Conservation (phyloP, 208 protist species). For the Leishmania guyanensis region DNA sequence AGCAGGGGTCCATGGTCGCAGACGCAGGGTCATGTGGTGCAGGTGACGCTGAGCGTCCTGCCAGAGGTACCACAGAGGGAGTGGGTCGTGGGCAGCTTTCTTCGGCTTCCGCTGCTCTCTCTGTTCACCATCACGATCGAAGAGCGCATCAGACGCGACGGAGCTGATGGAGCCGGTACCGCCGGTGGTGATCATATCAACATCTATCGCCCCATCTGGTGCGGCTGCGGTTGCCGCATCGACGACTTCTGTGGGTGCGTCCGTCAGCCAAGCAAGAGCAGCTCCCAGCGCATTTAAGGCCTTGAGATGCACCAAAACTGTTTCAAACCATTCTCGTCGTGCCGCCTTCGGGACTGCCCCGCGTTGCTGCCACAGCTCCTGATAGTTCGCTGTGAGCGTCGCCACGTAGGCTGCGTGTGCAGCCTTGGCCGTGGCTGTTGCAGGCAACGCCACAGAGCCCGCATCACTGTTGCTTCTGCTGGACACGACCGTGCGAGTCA, state of each 20-base stretch:
- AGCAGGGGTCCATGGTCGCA: constrained; percentile 23
- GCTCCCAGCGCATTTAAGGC: constrained; percentile 9
- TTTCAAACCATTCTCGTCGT: constrained; percentile 64
- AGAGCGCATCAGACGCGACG: neutral
- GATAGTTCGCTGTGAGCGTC: constrained; percentile 26
- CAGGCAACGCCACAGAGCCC: neutral
- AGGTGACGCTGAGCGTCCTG: constrained; percentile 37
- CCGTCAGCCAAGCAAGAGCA: constrained; percentile 26
- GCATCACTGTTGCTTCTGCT: neutral
- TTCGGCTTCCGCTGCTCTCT: constrained; percentile 11
- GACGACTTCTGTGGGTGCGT: neutral
- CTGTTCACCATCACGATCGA: neutral
- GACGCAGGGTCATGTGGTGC: constrained; percentile 37
- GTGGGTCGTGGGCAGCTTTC: constrained; percentile 8
- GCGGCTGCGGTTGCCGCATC: neutral
- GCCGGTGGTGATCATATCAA: neutral
- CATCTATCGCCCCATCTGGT: neutral
- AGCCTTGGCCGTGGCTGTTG: neutral
- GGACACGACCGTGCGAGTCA: neutral
- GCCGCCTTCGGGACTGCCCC: constrained; percentile 18
- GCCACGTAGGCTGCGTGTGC: neutral
- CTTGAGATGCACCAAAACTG: constrained; percentile 38
- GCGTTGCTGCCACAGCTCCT: constrained; percentile 25
- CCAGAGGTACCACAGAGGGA: constrained; percentile 40
- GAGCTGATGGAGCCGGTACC: neutral